Conservation (phyloP, 176 grass and related monocot species). For the Musa itinerans region DNA sequence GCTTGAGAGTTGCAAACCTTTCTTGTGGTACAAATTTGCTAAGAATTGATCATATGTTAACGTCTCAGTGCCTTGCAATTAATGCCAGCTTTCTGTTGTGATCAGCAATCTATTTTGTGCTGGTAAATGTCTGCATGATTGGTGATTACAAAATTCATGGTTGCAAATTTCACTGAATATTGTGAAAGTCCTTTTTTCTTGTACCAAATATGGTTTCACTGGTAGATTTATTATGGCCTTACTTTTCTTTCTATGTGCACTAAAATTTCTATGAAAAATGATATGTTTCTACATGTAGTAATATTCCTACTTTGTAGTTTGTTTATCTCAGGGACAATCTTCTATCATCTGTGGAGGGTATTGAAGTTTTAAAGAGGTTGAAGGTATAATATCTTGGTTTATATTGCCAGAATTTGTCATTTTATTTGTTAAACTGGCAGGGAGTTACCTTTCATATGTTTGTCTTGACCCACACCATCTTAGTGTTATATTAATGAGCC, state of each 20-base stretch:
- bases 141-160: not conserved
- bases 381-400: conserved; percentile 48
- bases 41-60: no score
- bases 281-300: not conserved
- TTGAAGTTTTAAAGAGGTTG: conserved; percentile 69
- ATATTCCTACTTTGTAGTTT: conserved; percentile 51
- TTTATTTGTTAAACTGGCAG: not conserved
- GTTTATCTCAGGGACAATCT: conserved; percentile 97
- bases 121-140: no score
- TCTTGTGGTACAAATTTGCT: no score
- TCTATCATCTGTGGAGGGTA: conserved; percentile 83
- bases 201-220: not conserved
- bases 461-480: not conserved
- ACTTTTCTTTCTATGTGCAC: not conserved
- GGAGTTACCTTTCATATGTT: not conserved
- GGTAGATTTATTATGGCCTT: not conserved
- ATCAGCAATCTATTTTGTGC: no score
- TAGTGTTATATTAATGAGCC: conserved; percentile 2
- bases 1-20: no score
- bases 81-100: no score
- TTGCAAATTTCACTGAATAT: not conserved
- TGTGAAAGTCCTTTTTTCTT: not conserved
- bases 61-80: no score
- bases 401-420: not conserved
- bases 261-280: not conserved